These are phyloP conservation scores for Podospora conica DNA, from an alignment of 495 filamentous ascomycete species.

Conservation along the genomic window DNA sequence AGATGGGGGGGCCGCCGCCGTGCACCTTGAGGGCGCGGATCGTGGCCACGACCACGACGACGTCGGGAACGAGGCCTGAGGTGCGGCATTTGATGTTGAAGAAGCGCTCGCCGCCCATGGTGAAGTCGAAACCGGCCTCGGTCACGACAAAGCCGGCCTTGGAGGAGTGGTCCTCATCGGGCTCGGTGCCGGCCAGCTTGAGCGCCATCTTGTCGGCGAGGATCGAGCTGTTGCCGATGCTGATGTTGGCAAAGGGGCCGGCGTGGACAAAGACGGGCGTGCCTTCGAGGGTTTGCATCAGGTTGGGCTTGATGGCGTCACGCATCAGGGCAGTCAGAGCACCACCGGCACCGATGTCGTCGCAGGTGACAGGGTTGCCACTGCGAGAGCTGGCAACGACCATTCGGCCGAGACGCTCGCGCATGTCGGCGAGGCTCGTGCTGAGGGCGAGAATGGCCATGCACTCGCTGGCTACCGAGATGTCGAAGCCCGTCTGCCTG, in stretches of 20 bases:
- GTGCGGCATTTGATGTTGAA: conserved; percentile 99
- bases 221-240: conserved; percentile 90
- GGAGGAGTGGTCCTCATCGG: conserved; percentile 77
- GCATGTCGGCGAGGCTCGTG: conserved; percentile 81
- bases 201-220: conserved; percentile 92
- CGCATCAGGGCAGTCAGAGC: conserved; percentile 92
- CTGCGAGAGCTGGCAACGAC: conserved; percentile 81
- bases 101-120: conserved; percentile 98
- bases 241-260: conserved; percentile 96
- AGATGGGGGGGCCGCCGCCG: conserved; percentile 87
- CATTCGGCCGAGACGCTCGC: conserved; percentile 91
- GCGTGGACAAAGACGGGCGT: conserved; percentile 97
- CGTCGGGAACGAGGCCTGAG: conserved; percentile 85
- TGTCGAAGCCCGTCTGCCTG: conserved; percentile 89
- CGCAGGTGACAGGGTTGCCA: conserved; percentile 91
- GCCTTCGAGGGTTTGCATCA: conserved; percentile 97
- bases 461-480: conserved; percentile 93
- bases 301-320: conserved; percentile 96
- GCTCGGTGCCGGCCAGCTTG: conserved; percentile 92
- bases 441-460: conserved; percentile 97
- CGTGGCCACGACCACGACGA: conserved; percentile 91
- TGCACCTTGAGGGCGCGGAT: conserved; percentile 95
- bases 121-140: conserved; percentile 98
- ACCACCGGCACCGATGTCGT: conserved; percentile 89
- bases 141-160: conserved; percentile 96